These are phyloP conservation scores for Talaromyces islandicus DNA, from an alignment of 2,329 filamentous ascomycete genomes.

Conservation along the genomic window DNA sequence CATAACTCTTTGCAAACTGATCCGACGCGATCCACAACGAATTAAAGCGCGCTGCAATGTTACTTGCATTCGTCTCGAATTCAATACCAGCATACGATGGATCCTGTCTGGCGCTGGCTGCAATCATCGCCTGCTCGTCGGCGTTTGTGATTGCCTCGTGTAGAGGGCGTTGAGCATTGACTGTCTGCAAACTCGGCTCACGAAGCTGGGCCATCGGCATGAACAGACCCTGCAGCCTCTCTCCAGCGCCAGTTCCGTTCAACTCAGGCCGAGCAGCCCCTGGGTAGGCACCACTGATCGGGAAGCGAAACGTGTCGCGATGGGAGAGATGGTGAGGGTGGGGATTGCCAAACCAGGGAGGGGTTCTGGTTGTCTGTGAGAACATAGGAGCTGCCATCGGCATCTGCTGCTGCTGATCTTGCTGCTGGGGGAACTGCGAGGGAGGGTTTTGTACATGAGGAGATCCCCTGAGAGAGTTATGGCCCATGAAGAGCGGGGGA, in stretches of 20 bases:
- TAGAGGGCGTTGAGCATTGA: not conserved
- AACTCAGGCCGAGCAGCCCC: not conserved
- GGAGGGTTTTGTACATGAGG: not conserved
- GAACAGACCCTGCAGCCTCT: not conserved
- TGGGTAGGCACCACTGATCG: not conserved
- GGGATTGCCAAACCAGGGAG: not conserved
- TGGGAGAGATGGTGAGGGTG: not conserved
- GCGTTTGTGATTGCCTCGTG: not conserved
- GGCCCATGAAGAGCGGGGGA: not conserved
- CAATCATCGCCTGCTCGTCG: not conserved
- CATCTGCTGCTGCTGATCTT: not conserved
- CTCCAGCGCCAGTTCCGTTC: not conserved
- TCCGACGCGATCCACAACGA: conserved; percentile 14
- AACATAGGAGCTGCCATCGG: not conserved
- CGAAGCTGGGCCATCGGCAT: not conserved
- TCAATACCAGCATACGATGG: not conserved
- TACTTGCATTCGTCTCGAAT: not conserved
- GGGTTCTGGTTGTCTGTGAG: not conserved
- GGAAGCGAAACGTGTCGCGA: not conserved
- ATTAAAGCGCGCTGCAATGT: conserved; percentile 6
- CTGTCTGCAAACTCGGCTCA: not conserved
- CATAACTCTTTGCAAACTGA: conserved; percentile 10
- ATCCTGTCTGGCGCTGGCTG: not conserved
- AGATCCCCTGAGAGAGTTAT: not conserved
- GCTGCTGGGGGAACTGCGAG: not conserved